phyloP scores from a whole-genome alignment of 2,329 filamentous ascomycete genomes.

The Aspergillus sp. region DNA sequence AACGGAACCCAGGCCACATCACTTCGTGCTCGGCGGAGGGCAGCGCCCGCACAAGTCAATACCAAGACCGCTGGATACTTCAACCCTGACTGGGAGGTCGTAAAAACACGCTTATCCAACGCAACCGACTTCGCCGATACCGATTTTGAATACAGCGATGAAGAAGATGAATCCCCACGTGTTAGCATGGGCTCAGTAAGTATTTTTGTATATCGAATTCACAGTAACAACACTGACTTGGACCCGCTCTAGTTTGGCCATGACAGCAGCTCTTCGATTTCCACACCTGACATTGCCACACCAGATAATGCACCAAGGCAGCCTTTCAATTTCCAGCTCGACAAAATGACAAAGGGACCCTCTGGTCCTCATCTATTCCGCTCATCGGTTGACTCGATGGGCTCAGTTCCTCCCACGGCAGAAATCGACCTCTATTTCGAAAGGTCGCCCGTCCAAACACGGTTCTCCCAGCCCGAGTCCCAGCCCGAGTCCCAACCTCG shows the following conservation, averaged over 20 bases:
- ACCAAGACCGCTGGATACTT: conserved; percentile 15
- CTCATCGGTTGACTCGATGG: conserved; percentile 44
- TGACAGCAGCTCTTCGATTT: conserved; percentile 80
- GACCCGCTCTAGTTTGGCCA: conserved; percentile 23
- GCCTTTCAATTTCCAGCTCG: conserved; percentile 56
- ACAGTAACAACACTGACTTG: neutral
- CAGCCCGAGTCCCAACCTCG: no score
- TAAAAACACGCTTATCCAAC: conserved; percentile 28
- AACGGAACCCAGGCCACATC: conserved; percentile 10
- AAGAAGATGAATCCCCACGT: conserved; percentile 51
- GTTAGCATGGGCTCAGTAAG: conserved; percentile 45
- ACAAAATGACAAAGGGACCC: conserved; percentile 71
- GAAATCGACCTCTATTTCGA: conserved; percentile 23
- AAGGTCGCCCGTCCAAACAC: conserved; percentile 14
- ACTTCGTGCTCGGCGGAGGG: conserved; percentile 17
- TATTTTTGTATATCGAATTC: neutral
- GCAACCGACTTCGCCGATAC: conserved; percentile 38
- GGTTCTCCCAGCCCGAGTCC: conserved; percentile 9
- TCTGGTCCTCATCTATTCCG: conserved; percentile 89
- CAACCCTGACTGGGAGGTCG: conserved; percentile 14
- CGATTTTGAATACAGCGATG: conserved; percentile 47
- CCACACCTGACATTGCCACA: conserved; percentile 78
- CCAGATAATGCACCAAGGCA: conserved; percentile 66
- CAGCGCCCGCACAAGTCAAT: conserved; percentile 16
- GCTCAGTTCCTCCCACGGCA: conserved; percentile 10